Conservation (phyloP, 345 rosid species). For the Lumnitzera littorea region DNA sequence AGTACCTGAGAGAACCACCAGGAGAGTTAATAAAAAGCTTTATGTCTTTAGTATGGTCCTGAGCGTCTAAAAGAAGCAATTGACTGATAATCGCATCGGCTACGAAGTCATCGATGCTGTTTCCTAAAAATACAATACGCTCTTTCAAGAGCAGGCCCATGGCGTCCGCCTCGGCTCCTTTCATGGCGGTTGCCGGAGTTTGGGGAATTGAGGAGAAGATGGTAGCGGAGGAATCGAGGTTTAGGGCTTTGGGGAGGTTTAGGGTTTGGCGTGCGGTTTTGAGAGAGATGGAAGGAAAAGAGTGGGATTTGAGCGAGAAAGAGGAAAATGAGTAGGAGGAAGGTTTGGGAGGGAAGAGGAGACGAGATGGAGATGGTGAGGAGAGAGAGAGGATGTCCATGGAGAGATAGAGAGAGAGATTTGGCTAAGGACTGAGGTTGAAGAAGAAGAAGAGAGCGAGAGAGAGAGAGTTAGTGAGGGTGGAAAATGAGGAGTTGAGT, state of each 20-base stretch:
- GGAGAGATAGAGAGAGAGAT: background rate
- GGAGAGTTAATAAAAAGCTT: slow-evolving; percentile 77
- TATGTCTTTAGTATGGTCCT: slow-evolving; percentile 82
- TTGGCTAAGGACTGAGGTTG: slow-evolving; percentile 12
- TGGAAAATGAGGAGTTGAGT: background rate
- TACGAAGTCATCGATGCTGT: slow-evolving; percentile 64
- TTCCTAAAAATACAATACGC: slow-evolving; percentile 79
- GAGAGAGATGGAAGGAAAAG: slow-evolving; percentile 14
- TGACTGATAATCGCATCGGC: slow-evolving; percentile 89
- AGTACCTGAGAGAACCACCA: slow-evolving; percentile 89
- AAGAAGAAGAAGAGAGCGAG: slow-evolving; percentile 1
- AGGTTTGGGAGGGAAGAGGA: slow-evolving; percentile 18
- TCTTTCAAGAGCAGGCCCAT: slow-evolving; percentile 84
- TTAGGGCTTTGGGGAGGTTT: slow-evolving; percentile 18
- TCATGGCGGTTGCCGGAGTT: slow-evolving; percentile 56
- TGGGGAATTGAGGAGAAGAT: slow-evolving; percentile 27
- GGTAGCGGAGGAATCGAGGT: slow-evolving; percentile 3
- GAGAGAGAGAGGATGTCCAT: slow-evolving; percentile 14
- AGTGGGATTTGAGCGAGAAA: slow-evolving; percentile 17
- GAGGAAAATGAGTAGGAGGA: slow-evolving; percentile 12
- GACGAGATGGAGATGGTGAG: slow-evolving; percentile 22
- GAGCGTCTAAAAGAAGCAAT: slow-evolving; percentile 80
- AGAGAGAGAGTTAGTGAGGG: slow-evolving; percentile 37
- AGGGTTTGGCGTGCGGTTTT: slow-evolving; percentile 17
- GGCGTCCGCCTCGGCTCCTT: slow-evolving; percentile 72